Evolutionary conservation across 768 basidiomycete genomes (phyloP), one percentile per base, ranked within the genome.

Genomic region (Lactifluus piperatus): DNA sequence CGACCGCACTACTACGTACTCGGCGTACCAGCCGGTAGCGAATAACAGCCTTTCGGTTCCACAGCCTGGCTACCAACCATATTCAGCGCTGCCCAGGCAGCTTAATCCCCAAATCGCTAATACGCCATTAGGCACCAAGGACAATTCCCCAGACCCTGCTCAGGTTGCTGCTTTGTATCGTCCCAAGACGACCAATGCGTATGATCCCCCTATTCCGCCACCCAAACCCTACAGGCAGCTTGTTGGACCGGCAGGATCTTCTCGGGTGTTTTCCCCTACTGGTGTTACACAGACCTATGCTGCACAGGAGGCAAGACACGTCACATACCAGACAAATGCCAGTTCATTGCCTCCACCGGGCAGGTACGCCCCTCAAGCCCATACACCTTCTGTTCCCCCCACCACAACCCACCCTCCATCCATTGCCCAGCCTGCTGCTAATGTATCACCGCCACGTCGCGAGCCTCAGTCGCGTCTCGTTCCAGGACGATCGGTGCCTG

Each of bases 161-260:
- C 60, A 32, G 18, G 37, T 44, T 26, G 10, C 50, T 32, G 50
- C 60, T 1, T 47, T 62, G 34, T 71, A 65, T 49, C 63, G 70
- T 27, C 66, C 70, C 8, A 68, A 63, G 29, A 63, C 62, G 2
- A 57, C 60, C 32, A 68, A 71, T 64, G 71, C 71, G 4, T 71
- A 71, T 58, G 71, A 71, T 46, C 71, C 71, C n/a, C 71, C 71
- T 13, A 62, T 71, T 13, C 69, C 68, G 7, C 54, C 68, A 29
- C 62, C 61, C 41, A 64, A 62, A 37, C 29, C 64, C 30, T 27
- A 54, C 11, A 58, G 57, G 41, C 53, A 45, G 16, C 26, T 57
- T 36, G 27, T 64, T 11, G 49, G 58, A 2, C 26, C 51, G 5
- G 2, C 57, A 45, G 49, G 50, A 24, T 43, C 53, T 7, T 41